Base-by-base conservation (phyloP, 1,139 yeast genomes). In the Trichomonascaceae sp. region DNA sequence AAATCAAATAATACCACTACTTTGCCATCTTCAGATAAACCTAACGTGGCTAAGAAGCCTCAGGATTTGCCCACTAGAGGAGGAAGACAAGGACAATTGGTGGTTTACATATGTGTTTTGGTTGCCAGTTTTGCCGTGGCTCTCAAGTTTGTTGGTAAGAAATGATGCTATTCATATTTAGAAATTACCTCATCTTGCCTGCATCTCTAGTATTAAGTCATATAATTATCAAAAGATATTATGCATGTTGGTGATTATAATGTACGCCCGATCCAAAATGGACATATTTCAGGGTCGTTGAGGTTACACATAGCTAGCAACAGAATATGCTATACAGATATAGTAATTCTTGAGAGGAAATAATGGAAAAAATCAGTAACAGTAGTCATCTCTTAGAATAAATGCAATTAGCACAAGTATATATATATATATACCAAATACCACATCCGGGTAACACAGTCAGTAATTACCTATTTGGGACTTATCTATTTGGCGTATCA, bases 61-160 rank as follows among this genome's bases (percentile, higher is more conserved):
- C 43, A 45, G 39, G 49, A 36, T 27, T 15, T 50, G 5, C 49
- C 48, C 18, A 44, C 51, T 27, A 43, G 32, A 38, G 44, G 36
- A 22, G 19, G 47, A 38, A 41, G 55, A 32, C 36, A 36, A 19
- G 52, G 50, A 18, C 50, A 48, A 36, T 39, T 22, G 53, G 52
- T 54, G 36, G 10, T 61, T 17, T 61, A 61, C 18, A 57, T 60
- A 6, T 56, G 58, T 27, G 57, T 61, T 22, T 46, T 61, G 22
- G 44, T 61, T 18, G 60, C 59, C 19, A 54, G 62, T 47, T 61
- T 61, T 60, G 56, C 59, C 18, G 50, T 61, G 13, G 64, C 63
- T n/a, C 53, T 56, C 45, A 53, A 50, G 18, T 44, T 48, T 18
- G 41, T 36, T 36, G 41, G 17, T 13, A 36, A 36, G 17, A 36